Evolutionary conservation across 352 stramenopile species (phyloP), one percentile per base, ranked within the genome.

Genomic region (Phytophthora pisi): DNA sequence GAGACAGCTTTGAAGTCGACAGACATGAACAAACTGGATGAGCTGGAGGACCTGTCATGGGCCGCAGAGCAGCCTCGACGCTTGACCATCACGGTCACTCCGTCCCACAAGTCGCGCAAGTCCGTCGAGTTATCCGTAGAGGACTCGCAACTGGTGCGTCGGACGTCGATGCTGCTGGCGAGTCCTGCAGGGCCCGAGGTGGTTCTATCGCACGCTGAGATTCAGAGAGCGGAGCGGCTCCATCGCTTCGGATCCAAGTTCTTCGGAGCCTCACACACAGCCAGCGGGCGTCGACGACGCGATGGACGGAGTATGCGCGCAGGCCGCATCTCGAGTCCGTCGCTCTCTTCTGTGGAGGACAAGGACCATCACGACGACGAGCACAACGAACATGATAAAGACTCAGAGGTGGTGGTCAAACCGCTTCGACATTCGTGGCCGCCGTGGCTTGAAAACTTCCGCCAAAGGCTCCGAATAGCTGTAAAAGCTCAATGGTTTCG

Each of bases 401-500:
- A 10, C 4, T 11, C 26, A 24, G 23, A 54, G 5, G 36, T 61
- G 16, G 28, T 47, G 8, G 51, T 47, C 10, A 63, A 66, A 45
- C 53, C 73, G n/a, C 53, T 61, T 9, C 26, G 51, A 7, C n/a
- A 52, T 15, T 13, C 52, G 5, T 34, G 40, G 24, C 62, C 61
- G 4, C 51, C 43, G 4, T 82, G 78, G 75, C 15, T 84, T 3
- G n/a, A 66, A 0, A 28, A 57, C 5, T 50, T 70, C 34, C 82
- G 80, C 9, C 42, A 28, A 49, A 57, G 55, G 5, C 64, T 88
- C 3, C 72, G 71, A 5, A 16, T 57, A 2, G 47, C 74, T 9
- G 78, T 91, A 38, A 90, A 91, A 66, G 62, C 70, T 2, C 46
- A 45, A 20, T 73, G 47, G 53, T 93, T 90, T 58, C 83, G 83